phyloP scores from a whole-genome alignment of 441 rosid genomes.

The Eruca vesicaria region DNA sequence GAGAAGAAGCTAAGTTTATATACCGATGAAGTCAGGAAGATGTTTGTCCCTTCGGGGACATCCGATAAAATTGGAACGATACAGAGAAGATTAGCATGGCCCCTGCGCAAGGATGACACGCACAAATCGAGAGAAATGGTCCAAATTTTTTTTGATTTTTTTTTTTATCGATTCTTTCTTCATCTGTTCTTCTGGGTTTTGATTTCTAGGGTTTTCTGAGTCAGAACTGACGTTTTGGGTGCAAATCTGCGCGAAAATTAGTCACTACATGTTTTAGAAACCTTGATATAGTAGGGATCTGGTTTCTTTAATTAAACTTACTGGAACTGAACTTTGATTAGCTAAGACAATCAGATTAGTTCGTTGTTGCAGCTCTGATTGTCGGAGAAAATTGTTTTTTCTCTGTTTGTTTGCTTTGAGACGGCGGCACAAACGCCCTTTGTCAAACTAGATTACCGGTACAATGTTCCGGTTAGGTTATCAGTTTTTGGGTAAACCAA shows the following conservation, averaged over 20 bases:
- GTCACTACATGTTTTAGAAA: neutral
- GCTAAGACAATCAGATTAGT: neutral
- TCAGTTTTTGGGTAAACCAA: neutral
- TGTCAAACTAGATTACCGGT: neutral
- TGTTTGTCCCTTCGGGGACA: slow-evolving; percentile 31
- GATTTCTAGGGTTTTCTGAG: neutral
- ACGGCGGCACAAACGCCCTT: neutral
- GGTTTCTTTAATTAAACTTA: neutral
- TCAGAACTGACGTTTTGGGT: neutral
- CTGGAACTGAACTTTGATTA: neutral
- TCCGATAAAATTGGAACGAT: slow-evolving; percentile 75
- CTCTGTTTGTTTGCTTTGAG: neutral
- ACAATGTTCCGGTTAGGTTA: neutral
- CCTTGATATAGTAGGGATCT: neutral
- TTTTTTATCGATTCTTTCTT: neutral
- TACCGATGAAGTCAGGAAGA: neutral
- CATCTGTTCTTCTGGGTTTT: neutral
- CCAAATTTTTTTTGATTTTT: slow-evolving; percentile 37
- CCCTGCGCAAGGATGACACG: slow-evolving; percentile 78
- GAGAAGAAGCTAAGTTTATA: neutral
- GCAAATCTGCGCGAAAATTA: neutral
- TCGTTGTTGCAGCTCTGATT: neutral
- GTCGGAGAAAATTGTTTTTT: neutral
- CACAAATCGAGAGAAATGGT: slow-evolving; percentile 69
- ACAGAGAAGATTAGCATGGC: slow-evolving; percentile 76